Conservation (phyloP, 148 eudicot species). For the Silene conica region DNA sequence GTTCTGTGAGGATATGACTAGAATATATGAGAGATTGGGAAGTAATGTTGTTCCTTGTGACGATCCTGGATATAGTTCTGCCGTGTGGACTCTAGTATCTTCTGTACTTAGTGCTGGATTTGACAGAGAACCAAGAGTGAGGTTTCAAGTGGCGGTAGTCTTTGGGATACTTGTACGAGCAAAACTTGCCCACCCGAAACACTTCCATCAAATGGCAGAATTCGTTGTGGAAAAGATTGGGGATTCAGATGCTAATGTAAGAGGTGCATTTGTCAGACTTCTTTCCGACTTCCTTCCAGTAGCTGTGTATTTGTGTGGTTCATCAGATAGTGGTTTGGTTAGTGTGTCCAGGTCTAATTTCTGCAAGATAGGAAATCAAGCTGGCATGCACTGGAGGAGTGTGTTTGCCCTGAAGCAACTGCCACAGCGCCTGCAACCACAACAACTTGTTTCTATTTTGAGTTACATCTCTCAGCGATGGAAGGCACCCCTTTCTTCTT, state of each 20-base stretch:
- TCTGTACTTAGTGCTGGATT: constrained; percentile 68
- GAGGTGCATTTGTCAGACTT: constrained; percentile 49
- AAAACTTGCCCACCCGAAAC: constrained; percentile 59
- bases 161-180: constrained; percentile 66
- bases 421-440: constrained; percentile 78
- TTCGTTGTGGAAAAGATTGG: constrained; percentile 77
- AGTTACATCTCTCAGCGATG: constrained; percentile 96
- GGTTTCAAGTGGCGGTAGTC: constrained; percentile 59
- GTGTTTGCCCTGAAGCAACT: constrained; percentile 85
- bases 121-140: constrained; percentile 85
- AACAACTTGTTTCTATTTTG: constrained; percentile 86
- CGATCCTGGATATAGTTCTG: constrained; percentile 42
- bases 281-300: constrained; percentile 73
- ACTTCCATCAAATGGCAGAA: constrained; percentile 51
- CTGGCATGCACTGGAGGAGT: constrained; percentile 71
- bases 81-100: constrained; percentile 48
- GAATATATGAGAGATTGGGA: constrained; percentile 37
- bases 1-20: constrained; percentile 50
- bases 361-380: constrained; percentile 31
- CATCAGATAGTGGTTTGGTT: constrained; percentile 40
- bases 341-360: constrained; percentile 29
- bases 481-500: constrained; percentile 94
- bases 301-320: constrained; percentile 57
- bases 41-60: constrained; percentile 36
- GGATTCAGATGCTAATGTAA: constrained; percentile 63